Evolutionary conservation across 805 yeast species (phyloP), one percentile per base, ranked within the genome.

Genomic region (Yarrowia deformans): DNA sequence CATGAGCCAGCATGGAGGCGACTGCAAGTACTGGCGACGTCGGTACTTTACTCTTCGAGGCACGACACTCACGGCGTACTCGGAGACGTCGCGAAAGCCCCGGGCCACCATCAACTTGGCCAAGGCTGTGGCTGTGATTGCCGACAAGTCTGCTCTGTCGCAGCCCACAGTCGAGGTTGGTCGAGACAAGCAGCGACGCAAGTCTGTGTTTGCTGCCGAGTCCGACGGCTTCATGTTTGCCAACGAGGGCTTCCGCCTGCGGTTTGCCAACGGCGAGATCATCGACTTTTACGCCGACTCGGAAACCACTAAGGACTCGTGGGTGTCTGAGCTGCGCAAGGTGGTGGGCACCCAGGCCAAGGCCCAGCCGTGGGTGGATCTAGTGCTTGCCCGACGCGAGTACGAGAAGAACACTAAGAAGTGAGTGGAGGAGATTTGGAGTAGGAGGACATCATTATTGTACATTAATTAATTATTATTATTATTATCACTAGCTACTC

Each of bases 1-100:
- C 74, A 80, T 94, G 79, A 86, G 87, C 73, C 98, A 93, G 79
- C 91, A 89, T 75, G 98, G 98, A 19, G 98, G 98, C 10, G 98
- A 93, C 79, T 85, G 95, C 73, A 85, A 83, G 16, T 80, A 83
- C 37, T 86, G 93, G 87, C 86, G 90, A 73, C 85, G 90, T 72
- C 83, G 98, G 69, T 91, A 79, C 79, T 92, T 89, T 80, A 88
- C 85, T 72, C 81, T 93, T n/a, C 81, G 84, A 56, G 97, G 94
- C 0, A 84, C 87, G 9, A 85, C 87, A 43, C 80, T 93, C 72
- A 82, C 88, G 68, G 97, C 97, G 0, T 91, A 89, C 75, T 88
- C 90, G 72, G 95, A 89, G 72, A 81, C 81, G 42, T 82, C 89
- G 3, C 86, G 81, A 76, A 90, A 89, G 76, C 86, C 94, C 0